These are phyloP conservation scores for Ustilago lituana DNA, from an alignment of 1,284 basidiomycete genomes.

Conservation along the genomic window DNA sequence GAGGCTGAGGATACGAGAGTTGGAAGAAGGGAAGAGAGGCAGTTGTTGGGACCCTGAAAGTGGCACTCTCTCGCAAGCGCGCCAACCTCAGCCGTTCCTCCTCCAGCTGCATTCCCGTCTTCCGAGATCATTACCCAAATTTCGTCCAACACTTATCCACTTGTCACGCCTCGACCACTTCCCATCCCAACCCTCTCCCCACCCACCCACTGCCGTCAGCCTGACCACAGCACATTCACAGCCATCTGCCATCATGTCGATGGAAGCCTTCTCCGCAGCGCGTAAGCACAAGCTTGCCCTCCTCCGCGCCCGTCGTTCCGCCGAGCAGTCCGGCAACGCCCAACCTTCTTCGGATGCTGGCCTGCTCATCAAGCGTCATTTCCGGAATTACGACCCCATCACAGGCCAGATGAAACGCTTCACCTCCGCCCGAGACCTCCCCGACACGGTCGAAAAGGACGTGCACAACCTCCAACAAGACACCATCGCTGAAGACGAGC, in stretches of 20 bases:
- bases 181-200: neutral
- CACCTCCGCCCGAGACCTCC: conserved; percentile 72
- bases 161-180: conserved; percentile 1
- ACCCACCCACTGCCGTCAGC: neutral
- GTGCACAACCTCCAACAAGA: conserved; percentile 83
- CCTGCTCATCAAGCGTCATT: conserved; percentile 56
- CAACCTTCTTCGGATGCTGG: conserved; percentile 1
- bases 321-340: conserved; percentile 35
- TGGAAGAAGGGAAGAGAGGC: no score
- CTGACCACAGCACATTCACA: neutral
- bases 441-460: conserved; percentile 87
- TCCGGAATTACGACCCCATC: conserved; percentile 66
- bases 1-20: no score
- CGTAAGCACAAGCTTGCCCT: conserved; percentile 85
- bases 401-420: conserved; percentile 63
- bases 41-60: conserved; percentile 2
- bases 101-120: conserved; percentile 4
- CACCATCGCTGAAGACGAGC: conserved; percentile 86
- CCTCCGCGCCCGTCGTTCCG: conserved; percentile 78
- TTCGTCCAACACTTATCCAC: neutral
- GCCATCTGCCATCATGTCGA: conserved; percentile 18
- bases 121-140: conserved; percentile 19
- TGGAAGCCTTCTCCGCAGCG: conserved; percentile 83
- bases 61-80: no score
- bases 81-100: no score